These are phyloP conservation scores for Ceratocystis lukuohia DNA, from an alignment of 2,329 filamentous ascomycete genomes.

Conservation along the genomic window DNA sequence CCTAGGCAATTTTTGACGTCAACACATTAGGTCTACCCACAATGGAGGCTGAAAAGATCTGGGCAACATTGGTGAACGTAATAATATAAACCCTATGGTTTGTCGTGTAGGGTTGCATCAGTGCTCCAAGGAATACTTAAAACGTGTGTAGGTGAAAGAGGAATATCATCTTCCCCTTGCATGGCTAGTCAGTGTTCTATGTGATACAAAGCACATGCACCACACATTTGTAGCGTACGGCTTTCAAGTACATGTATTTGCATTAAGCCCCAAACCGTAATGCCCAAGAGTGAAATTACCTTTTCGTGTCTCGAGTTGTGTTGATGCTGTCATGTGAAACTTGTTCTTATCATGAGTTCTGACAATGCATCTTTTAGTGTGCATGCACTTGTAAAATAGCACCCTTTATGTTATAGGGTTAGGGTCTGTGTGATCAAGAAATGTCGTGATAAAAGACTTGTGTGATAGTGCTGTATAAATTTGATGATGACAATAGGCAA, in stretches of 20 bases:
- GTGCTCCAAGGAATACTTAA: background rate
- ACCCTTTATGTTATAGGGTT: background rate
- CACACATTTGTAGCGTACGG: background rate
- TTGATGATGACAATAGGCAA: too few species aligned
- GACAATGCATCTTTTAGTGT: too few species aligned
- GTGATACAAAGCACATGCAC: conserved; percentile 1
- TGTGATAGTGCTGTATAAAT: too few species aligned
- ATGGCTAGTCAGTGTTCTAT: background rate
- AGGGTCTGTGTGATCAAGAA: background rate
- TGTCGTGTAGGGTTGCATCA: background rate
- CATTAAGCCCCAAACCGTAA: background rate
- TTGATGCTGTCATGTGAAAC: background rate
- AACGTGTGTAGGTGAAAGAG: background rate
- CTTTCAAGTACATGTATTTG: background rate
- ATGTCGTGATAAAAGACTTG: too few species aligned
- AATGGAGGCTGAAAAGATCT: too few species aligned
- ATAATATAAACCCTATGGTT: background rate
- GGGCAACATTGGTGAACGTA: background rate
- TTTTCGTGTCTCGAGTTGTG: background rate
- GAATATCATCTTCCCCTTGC: background rate
- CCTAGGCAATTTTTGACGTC: too few species aligned
- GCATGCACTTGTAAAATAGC: background rate
- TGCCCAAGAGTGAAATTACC: background rate
- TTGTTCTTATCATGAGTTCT: background rate
- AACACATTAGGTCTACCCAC: too few species aligned